Percentiles rank a stretch among this genome's conserved stretches.
These are phyloP conservation scores for Pelargonium fulgidum DNA, from an alignment of 441 rosid genomes.

Conservation along the genomic window DNA sequence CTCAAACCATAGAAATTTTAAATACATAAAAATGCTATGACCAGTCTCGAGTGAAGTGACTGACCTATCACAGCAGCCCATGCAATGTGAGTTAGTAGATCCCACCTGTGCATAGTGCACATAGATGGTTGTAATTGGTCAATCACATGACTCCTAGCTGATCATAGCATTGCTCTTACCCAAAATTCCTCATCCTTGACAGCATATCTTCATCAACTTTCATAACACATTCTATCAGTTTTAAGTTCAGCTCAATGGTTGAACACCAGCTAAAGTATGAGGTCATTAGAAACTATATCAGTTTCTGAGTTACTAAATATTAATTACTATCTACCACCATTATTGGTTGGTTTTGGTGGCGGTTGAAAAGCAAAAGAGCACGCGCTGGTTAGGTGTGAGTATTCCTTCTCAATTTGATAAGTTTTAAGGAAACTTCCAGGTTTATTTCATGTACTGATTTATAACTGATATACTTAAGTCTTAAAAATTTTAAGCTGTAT, in stretches of 20 bases:
- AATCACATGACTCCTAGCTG: neutral
- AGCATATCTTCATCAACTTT: neutral
- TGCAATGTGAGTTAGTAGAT: neutral
- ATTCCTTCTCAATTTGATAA: too few species aligned
- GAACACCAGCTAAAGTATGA: neutral
- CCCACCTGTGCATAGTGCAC: neutral
- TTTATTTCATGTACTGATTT: too few species aligned
- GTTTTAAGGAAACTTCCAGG: too few species aligned
- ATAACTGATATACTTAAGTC: too few species aligned
- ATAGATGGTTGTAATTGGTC: neutral
- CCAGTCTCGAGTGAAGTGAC: neutral
- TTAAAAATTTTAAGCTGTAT: too few species aligned
- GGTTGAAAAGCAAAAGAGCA: too few species aligned
- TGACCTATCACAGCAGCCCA: constrained; percentile 1
- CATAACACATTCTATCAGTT: neutral
- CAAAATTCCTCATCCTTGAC: neutral
- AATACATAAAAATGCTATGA: neutral
- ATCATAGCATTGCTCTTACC: neutral
- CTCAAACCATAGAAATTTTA: neutral
- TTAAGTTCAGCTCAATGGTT: neutral
- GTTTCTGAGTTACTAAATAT: neutral
- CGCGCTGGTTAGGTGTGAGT: too few species aligned
- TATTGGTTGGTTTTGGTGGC: neutral
- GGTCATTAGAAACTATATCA: neutral
- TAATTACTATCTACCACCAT: neutral